These are phyloP conservation scores for Chytriomyces hyalinus DNA, from an alignment of 192 early-diverging fungal species.

Conservation along the genomic window DNA sequence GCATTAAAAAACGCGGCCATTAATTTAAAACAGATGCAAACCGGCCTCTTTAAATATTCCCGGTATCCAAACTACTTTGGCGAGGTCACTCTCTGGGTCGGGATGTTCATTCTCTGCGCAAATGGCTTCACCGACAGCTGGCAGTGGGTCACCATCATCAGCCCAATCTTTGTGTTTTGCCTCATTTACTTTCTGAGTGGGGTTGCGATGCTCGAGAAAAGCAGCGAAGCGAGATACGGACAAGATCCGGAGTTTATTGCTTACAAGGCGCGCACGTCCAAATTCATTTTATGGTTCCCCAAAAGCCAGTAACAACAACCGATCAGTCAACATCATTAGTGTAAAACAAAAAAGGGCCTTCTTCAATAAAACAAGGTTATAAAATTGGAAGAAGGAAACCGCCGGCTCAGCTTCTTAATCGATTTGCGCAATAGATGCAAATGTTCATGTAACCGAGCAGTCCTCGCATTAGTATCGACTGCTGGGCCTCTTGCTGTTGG, in stretches of 20 bases:
- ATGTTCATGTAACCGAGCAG: slow-evolving; percentile 6
- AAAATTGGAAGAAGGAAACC: too few relatives aligned
- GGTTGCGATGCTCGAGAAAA: slow-evolving; percentile 47
- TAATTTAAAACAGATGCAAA: slow-evolving; percentile 27
- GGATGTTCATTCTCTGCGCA: slow-evolving; percentile 54
- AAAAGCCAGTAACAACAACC: slow-evolving; percentile 30
- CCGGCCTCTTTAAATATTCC: slow-evolving; percentile 53
- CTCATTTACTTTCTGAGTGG: slow-evolving; percentile 52
- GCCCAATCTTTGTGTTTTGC: slow-evolving; percentile 55
- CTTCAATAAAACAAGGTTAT: too few relatives aligned
- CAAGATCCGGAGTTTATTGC: slow-evolving; percentile 42
- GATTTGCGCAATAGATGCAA: slow-evolving; percentile 35
- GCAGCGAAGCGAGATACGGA: slow-evolving; percentile 52
- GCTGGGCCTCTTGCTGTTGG: not conserved
- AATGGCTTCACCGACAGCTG: slow-evolving; percentile 52
- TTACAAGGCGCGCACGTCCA: slow-evolving; percentile 48
- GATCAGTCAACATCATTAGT: not conserved
- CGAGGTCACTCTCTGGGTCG: slow-evolving; percentile 58
- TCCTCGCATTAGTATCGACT: not conserved
- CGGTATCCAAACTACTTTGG: slow-evolving; percentile 63
- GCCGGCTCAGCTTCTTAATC: not conserved
- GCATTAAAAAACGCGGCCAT: not conserved
- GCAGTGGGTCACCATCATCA: slow-evolving; percentile 57
- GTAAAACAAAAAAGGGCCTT: too few relatives aligned
- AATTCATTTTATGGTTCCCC: slow-evolving; percentile 53